Percentiles rank a stretch among this genome's conserved stretches.
Conservation (phyloP, 2,329 filamentous ascomycete species). For the Botryotinia calthae region DNA sequence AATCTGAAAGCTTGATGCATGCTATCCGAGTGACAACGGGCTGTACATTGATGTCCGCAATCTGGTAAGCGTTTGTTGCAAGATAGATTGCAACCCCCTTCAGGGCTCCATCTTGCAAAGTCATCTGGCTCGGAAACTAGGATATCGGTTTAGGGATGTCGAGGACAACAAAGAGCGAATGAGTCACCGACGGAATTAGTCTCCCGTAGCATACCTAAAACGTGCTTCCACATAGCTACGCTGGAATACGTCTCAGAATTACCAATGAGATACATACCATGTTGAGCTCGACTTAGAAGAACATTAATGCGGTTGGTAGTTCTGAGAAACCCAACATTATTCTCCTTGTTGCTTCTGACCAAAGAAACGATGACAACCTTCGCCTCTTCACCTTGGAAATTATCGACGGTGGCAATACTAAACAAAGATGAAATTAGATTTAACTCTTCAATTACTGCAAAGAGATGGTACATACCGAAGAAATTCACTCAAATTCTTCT, state of each 20-base stretch:
- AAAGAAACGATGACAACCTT: conserved; percentile 69
- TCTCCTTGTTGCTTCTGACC: conserved; percentile 63
- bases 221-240: conserved; percentile 62
- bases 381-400: conserved; percentile 69
- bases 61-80: conserved; percentile 34
- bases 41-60: conserved; percentile 50
- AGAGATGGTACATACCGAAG: conserved; percentile 25
- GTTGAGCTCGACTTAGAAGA: conserved; percentile 61
- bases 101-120: conserved; percentile 48
- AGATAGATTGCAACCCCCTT: conserved; percentile 50
- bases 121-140: conserved; percentile 27
- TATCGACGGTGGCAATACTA: conserved; percentile 62
- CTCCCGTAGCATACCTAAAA: conserved; percentile 51
- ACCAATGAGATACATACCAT: conserved; percentile 71
- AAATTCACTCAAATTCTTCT: conserved; percentile 33
- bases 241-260: conserved; percentile 56
- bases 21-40: conserved; percentile 48
- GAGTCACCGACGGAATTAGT: conserved; percentile 48
- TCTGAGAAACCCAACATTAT: conserved; percentile 62
- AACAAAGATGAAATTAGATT: not conserved
- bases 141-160: conserved; percentile 51
- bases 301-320: conserved; percentile 69
- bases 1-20: conserved; percentile 49
- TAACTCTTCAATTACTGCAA: not conserved
- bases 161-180: conserved; percentile 57